Conservation (phyloP, 495 filamentous ascomycete species). For the Aspergillus olivimuriae region DNA sequence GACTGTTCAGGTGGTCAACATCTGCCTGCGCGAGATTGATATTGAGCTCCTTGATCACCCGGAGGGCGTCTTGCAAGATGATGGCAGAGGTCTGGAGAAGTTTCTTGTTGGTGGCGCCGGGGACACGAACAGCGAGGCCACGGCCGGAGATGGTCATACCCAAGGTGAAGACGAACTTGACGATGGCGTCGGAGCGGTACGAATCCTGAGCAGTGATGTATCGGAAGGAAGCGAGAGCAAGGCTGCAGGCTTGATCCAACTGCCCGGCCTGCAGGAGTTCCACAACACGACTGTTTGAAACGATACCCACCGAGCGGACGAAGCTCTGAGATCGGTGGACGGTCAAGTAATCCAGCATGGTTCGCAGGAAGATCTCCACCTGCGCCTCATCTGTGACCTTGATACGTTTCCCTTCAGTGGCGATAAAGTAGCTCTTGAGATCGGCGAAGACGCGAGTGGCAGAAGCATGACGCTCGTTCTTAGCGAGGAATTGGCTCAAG, state of each 20-base stretch:
- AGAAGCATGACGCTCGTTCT: conserved; percentile 19
- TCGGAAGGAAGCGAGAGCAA: conserved; percentile 26
- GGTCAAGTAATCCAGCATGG: conserved; percentile 28
- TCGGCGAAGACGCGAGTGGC: conserved; percentile 24
- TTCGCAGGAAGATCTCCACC: conserved; percentile 24
- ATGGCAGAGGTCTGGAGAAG: conserved; percentile 11
- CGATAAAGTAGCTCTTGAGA: conserved; percentile 23
- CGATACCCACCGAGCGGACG: conserved; percentile 33
- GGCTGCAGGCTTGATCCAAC: conserved; percentile 24
- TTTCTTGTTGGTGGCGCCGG: conserved; percentile 10
- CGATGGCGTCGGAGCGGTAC: conserved; percentile 12
- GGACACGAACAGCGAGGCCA: not conserved
- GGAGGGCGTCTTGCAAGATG: conserved; percentile 15
- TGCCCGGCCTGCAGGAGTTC: conserved; percentile 22
- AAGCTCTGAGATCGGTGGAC: conserved; percentile 28
- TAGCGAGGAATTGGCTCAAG: conserved; percentile 29
- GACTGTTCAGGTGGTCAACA: conserved; percentile 28
- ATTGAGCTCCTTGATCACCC: conserved; percentile 9
- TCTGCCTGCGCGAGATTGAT: conserved; percentile 24
- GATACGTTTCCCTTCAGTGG: conserved; percentile 27
- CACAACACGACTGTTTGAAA: conserved; percentile 23
- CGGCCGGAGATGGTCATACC: conserved; percentile 16
- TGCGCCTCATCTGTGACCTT: conserved; percentile 21
- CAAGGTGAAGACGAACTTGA: conserved; percentile 17
- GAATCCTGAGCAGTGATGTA: conserved; percentile 17